These are phyloP conservation scores for Metarhizium humberi DNA, from an alignment of 2,329 filamentous ascomycete species.

Conservation along the genomic window DNA sequence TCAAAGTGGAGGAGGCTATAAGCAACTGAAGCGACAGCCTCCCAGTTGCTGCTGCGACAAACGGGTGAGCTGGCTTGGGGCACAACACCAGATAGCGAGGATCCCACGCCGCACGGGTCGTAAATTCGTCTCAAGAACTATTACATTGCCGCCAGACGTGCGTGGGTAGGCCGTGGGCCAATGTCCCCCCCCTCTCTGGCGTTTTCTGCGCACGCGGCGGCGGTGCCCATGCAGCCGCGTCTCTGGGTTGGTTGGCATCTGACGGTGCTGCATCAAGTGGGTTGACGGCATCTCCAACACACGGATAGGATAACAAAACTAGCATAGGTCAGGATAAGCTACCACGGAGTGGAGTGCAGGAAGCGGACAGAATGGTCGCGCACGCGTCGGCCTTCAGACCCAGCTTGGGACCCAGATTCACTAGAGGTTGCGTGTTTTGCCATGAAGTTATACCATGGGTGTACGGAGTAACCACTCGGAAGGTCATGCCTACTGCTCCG, in stretches of 20 bases:
- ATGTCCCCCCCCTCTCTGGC: constrained; percentile 4
- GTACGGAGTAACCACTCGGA: background rate
- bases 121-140: background rate
- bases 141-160: constrained; percentile 4
- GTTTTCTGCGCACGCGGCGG: constrained; percentile 4
- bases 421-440: no score
- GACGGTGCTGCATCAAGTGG: constrained; percentile 10
- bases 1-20: constrained; percentile 1
- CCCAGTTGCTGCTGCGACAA: background rate
- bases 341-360: constrained; percentile 5
- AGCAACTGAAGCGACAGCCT: background rate
- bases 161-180: constrained; percentile 5
- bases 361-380: background rate
- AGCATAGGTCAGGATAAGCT: background rate
- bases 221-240: constrained; percentile 3
- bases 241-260: constrained; percentile 7
- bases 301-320: background rate
- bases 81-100: background rate
- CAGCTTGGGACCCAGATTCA: background rate
- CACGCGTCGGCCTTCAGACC: background rate
- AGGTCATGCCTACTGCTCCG: background rate
- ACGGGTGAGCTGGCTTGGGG: background rate
- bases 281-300: constrained; percentile 7
- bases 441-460: background rate
- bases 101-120: background rate